phyloP scores from a whole-genome alignment of 306 rosid genomes.

The Abrus precatorius region DNA sequence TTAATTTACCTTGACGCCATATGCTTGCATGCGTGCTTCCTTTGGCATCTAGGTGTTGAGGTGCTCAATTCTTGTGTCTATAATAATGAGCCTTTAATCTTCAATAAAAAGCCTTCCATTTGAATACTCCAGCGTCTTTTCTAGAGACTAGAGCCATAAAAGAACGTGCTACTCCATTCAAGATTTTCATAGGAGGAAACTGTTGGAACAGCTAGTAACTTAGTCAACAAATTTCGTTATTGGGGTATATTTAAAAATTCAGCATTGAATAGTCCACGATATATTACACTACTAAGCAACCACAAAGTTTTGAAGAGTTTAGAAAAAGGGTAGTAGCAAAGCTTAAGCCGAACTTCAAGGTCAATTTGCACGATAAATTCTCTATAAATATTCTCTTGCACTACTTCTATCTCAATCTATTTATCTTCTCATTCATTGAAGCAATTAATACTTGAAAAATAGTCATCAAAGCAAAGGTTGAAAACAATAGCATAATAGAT shows the following conservation, averaged over 20 bases:
- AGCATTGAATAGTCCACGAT: conserved; percentile 8
- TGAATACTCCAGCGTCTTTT: not conserved
- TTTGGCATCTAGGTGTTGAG: not conserved
- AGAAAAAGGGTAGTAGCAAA: conserved; percentile 39
- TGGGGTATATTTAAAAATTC: not conserved
- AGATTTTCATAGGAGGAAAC: not conserved
- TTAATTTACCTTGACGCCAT: too few species aligned
- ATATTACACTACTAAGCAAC: conserved; percentile 43
- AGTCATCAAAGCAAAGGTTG: conserved; percentile 38
- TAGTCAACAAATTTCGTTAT: conserved; percentile 28
- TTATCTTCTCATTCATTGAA: conserved; percentile 31
- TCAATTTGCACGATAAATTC: not conserved
- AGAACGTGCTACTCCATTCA: not conserved
- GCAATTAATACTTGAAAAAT: conserved; percentile 24
- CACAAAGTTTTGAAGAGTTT: conserved; percentile 8
- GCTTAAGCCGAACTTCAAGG: conserved; percentile 58
- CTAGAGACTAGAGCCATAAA: not conserved
- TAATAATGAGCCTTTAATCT: not conserved
- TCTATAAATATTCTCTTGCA: conserved; percentile 42
- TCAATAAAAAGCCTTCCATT: conserved; percentile 33
- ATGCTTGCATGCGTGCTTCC: not conserved
- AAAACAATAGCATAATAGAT: conserved; percentile 6
- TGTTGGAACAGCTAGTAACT: conserved; percentile 20
- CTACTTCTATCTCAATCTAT: conserved; percentile 33
- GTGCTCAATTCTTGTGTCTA: not conserved